phyloP scores from a whole-genome alignment of 306 rosid species.

The Acacia acuminata region DNA sequence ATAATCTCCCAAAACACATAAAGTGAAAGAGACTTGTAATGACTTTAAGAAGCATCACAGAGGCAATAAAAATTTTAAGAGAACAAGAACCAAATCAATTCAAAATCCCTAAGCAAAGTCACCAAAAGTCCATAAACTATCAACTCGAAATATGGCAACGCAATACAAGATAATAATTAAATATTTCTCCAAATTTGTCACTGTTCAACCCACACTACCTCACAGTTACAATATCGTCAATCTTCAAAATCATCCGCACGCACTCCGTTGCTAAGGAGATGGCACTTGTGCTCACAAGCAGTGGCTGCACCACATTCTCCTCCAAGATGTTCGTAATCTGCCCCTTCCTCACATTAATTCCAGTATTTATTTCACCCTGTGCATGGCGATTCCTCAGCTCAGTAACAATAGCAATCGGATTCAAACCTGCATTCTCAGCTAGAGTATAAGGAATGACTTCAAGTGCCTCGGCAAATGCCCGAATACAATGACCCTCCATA shows the following conservation, averaged over 20 bases:
- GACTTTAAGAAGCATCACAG: conserved; percentile 27
- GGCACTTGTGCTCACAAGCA: conserved; percentile 96
- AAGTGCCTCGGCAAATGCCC: conserved; percentile 92
- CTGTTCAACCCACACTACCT: conserved; percentile 54
- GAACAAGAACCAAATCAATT: conserved; percentile 30
- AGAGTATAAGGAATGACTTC: conserved; percentile 96
- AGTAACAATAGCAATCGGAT: conserved; percentile 86
- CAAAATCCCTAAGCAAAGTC: conserved; percentile 31
- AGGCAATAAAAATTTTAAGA: conserved; percentile 27
- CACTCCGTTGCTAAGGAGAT: conserved; percentile 94
- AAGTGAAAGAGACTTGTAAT: neutral
- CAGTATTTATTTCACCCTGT: conserved; percentile 89
- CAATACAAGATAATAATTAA: conserved; percentile 30
- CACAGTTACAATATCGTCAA: conserved; percentile 96
- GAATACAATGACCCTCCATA: conserved; percentile 93
- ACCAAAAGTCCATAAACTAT: conserved; percentile 30
- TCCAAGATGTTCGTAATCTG: conserved; percentile 97
- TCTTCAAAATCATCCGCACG: conserved; percentile 98
- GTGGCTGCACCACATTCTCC: conserved; percentile 99
- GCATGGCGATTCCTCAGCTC: conserved; percentile 99
- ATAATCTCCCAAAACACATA: conserved; percentile 26
- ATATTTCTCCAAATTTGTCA: conserved; percentile 6
- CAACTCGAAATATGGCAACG: conserved; percentile 27
- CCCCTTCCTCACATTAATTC: conserved; percentile 99
- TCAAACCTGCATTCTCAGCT: conserved; percentile 96